phyloP scores from a whole-genome alignment of 2,329 filamentous ascomycete species.

The Lecanoromycetidae sp. region DNA sequence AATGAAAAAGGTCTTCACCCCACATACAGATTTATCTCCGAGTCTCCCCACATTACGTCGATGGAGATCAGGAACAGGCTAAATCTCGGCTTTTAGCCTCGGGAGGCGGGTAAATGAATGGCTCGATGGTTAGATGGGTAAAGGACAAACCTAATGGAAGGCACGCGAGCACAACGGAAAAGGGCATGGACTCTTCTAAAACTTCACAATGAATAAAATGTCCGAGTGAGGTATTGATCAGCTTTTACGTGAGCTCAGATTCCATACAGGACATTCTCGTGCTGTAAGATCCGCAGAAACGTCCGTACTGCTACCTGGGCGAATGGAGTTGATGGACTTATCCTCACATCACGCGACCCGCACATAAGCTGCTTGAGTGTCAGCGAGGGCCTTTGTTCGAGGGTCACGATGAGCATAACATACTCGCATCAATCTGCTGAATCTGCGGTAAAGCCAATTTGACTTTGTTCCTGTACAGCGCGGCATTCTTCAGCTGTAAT shows the following conservation, averaged over 20 bases:
- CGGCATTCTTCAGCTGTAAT: conserved; percentile 64
- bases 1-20: neutral
- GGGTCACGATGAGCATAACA: conserved; percentile 29
- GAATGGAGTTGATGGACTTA: neutral
- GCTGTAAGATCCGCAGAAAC: no score
- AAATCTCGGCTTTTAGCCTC: no score
- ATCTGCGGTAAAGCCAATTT: conserved; percentile 75
- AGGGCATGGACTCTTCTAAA: no score
- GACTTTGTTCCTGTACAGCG: conserved; percentile 89
- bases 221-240: no score
- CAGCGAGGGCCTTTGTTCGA: neutral
- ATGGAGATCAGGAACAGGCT: neutral
- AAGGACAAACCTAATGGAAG: conserved; percentile 2
- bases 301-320: neutral
- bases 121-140: conserved; percentile 6
- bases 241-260: no score
- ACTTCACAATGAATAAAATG: no score
- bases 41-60: conserved; percentile 2
- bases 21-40: neutral
- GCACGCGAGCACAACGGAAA: no score
- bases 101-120: conserved; percentile 1
- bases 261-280: no score
- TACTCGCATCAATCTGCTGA: conserved; percentile 92
- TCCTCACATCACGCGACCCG: conserved; percentile 2
- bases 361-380: conserved; percentile 4